Conservation (phyloP, 345 rosid genomes). For the Euphorbia lathyris region DNA sequence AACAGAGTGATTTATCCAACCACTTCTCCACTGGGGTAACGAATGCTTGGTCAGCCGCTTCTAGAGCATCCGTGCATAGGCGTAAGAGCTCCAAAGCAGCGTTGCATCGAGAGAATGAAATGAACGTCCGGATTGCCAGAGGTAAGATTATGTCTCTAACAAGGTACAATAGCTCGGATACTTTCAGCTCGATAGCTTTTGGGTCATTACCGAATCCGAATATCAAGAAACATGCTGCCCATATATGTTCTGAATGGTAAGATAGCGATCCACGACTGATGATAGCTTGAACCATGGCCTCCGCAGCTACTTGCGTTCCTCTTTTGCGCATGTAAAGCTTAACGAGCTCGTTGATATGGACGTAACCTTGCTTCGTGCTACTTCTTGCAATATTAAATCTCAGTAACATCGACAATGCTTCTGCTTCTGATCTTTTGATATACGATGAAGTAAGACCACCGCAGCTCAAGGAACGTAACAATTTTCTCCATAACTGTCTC, state of each 20-base stretch:
- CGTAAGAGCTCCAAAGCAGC: conserved; percentile 83
- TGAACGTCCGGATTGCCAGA: conserved; percentile 67
- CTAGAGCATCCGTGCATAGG: conserved; percentile 80
- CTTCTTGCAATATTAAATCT: conserved; percentile 81
- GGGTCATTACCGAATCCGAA: conserved; percentile 75
- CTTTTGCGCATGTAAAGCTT: conserved; percentile 64
- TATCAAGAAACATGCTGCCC: conserved; percentile 80
- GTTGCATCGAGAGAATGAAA: conserved; percentile 73
- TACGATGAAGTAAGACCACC: conserved; percentile 67
- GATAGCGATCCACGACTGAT: conserved; percentile 52
- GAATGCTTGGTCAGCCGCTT: conserved; percentile 77
- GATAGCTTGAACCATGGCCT: conserved; percentile 73
- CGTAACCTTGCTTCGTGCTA: conserved; percentile 52
- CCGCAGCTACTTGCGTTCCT: conserved; percentile 47
- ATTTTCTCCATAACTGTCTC: conserved; percentile 49
- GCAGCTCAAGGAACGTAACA: conserved; percentile 57
- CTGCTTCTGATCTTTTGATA: conserved; percentile 64
- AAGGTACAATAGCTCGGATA: conserved; percentile 52
- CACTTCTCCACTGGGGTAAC: conserved; percentile 84
- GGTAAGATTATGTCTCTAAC: conserved; percentile 70
- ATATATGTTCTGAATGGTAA: conserved; percentile 63
- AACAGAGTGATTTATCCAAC: conserved; percentile 81
- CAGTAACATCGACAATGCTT: conserved; percentile 75
- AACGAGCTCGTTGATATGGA: conserved; percentile 62
- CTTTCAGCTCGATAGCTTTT: conserved; percentile 59